Evolutionary conservation across 805 yeast species (phyloP), one percentile per base, ranked within the genome.

Genomic region (Hanseniaspora nectarophila): DNA sequence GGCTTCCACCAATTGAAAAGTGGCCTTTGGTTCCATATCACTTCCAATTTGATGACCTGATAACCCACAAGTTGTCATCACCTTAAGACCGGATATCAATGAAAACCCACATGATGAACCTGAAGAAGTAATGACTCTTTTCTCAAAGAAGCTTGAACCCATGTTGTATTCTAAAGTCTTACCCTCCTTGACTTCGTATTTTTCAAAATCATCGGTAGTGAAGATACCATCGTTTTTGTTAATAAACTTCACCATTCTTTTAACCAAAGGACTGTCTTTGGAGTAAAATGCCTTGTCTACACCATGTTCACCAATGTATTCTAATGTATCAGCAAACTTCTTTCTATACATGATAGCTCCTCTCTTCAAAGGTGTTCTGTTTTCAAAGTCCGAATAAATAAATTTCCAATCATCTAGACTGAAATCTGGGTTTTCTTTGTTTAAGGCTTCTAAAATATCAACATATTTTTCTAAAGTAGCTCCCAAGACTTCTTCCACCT

Each of bases 81-180:
- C 76, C 44, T 78, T 77, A 44, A 90, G 68, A 0, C 94, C 97
- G 2, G 88, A 74, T 15, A 83, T 60, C 45, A 90, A 67, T 0
- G 95, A 94, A 10, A 89, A 75, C 0, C 98, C 98, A 2, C 89
- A 77, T 12, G 92, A 79, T 0, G 89, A 80, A 0, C 95, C 95
- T 0, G 81, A 74, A 2, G 66, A 59, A 38, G 64, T 39, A 20
- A 49, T 42, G 13, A 49, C 31, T 33, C 28, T 40, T 26, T 50
- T 49, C 59, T 64, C 49, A 8, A 49, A 53, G 48, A 55, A 59
- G 2, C 66, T 67, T 2, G 56, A 40, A 26, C 68, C 56, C 3
- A 66, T 56, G 29, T 56, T 55, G 15, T 51, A 35, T 2, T 53
- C 28, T 4, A 66, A 18, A 63, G 73, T 61, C 58, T 64, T 34